These are phyloP conservation scores for Penicillium nordicum DNA, from an alignment of 2,329 filamentous ascomycete species.

Conservation along the genomic window DNA sequence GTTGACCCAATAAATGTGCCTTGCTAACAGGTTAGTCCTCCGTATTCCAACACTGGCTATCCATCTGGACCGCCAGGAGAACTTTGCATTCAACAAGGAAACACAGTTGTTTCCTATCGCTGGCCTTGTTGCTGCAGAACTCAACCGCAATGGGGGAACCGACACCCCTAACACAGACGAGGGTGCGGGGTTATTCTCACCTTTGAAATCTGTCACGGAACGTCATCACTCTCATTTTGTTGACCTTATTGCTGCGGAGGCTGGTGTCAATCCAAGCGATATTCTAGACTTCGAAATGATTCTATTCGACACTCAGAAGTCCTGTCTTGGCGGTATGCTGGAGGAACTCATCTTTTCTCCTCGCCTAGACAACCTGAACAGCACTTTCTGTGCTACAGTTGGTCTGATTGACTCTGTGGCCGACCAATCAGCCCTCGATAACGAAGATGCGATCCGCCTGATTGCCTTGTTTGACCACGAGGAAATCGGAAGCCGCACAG, in stretches of 20 bases:
- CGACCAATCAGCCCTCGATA: slow-evolving; percentile 61
- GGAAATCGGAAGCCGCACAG: slow-evolving; percentile 88
- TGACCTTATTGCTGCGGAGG: slow-evolving; percentile 77
- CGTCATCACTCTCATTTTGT: slow-evolving; percentile 87
- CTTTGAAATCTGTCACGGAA: slow-evolving; percentile 71
- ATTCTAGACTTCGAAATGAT: slow-evolving; percentile 93
- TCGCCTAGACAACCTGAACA: slow-evolving; percentile 92
- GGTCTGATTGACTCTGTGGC: slow-evolving; percentile 77
- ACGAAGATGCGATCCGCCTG: slow-evolving; percentile 81
- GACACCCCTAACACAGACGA: slow-evolving; percentile 37
- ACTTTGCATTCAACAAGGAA: slow-evolving; percentile 95
- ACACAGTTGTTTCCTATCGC: slow-evolving; percentile 91
- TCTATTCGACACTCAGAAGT: slow-evolving; percentile 93
- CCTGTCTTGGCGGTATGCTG: slow-evolving; percentile 81
- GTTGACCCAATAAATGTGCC: not conserved
- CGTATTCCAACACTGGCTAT: slow-evolving; percentile 92
- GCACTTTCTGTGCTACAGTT: slow-evolving; percentile 89
- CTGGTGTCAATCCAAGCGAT: slow-evolving; percentile 65
- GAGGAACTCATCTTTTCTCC: slow-evolving; percentile 95
- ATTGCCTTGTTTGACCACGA: slow-evolving; percentile 96
- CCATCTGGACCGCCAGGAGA: slow-evolving; percentile 81
- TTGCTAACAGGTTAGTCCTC: slow-evolving; percentile 53
- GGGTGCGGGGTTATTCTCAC: slow-evolving; percentile 66
- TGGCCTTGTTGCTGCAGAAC: slow-evolving; percentile 79
- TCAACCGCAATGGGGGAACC: slow-evolving; percentile 66